Evolutionary conservation across 164 flowering plant species (phyloP), one percentile per base, ranked within the genome.

Genomic region (Houttuynia cordata): DNA sequence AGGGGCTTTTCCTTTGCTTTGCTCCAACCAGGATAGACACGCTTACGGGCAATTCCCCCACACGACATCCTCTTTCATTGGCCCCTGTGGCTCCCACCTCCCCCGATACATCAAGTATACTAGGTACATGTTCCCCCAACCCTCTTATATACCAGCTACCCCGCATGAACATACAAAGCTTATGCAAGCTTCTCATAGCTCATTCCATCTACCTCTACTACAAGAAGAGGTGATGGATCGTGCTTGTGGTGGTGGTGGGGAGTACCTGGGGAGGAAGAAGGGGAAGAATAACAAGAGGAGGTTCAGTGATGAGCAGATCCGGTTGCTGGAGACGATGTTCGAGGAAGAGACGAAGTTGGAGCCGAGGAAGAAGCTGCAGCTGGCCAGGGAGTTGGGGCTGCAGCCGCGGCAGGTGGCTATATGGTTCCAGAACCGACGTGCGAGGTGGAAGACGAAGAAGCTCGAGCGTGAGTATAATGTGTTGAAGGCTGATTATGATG

Each of bases 351-450:
- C 81, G 0, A 86, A 78, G 73, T 83, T 81, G 9, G 91, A 86
- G 60, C 81, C 93, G 8, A 64, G 63, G 66, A 78, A 67, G 82
- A 88, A 88, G 73, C 23, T 72, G 61, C 73, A 81, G 64, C 53
- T 88, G 22, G 94, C 96, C 1, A 64, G 65, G 42, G 87, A 86
- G 64, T 81, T 89, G 0, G 89, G 82, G 37, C 72, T 89, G 64
- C 81, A 85, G 51, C 93, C 94, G 0, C 72, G 86, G 15, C 96
- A 89, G 71, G 75, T 89, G 1, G 91, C 88, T n/a, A 87, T 87
- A 41, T 89, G 97, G 97, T 89, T 89, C 70, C 97, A 89, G 79
- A 89, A 89, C 76, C 81, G 68, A 51, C 70, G 97, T 63, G 97
- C 97, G 7, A 63, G 97, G 51, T 85, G 90, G 91, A 85, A 87